phyloP scores from a whole-genome alignment of 2,329 filamentous ascomycete species.

The Clonostachys solani region DNA sequence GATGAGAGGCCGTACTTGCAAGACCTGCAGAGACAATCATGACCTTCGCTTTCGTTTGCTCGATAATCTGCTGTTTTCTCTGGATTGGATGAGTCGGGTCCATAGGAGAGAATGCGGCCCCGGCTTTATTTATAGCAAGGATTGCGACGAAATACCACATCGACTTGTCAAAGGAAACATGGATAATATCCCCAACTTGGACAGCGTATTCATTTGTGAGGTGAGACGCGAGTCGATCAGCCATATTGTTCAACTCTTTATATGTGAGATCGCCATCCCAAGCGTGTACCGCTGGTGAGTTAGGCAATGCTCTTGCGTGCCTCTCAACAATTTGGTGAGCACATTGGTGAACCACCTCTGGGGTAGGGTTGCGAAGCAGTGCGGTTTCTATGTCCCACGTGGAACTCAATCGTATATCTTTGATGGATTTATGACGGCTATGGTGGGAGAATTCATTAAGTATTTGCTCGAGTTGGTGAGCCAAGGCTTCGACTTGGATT shows the following conservation, averaged over 20 bases:
- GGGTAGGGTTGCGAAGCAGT: background rate
- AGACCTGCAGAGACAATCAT: background rate
- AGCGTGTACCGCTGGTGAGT: background rate
- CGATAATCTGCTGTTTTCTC: background rate
- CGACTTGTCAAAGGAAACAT: slow-evolving; percentile 4
- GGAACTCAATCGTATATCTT: background rate
- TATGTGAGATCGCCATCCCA: background rate
- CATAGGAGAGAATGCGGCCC: slow-evolving; percentile 1
- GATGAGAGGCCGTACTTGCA: too few species aligned
- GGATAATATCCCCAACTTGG: background rate
- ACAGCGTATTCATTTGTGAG: background rate
- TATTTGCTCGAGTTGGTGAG: slow-evolving; percentile 5
- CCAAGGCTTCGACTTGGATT: slow-evolving; percentile 5
- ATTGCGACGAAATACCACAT: slow-evolving; percentile 2
- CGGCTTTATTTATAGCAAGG: slow-evolving; percentile 3
- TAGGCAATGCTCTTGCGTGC: background rate
- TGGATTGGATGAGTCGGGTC: slow-evolving; percentile 1
- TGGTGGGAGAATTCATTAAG: too few species aligned
- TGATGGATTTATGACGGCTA: background rate
- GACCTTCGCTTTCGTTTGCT: slow-evolving; percentile 1
- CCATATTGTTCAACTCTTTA: background rate
- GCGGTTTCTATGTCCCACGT: slow-evolving; percentile 1
- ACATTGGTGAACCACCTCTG: background rate
- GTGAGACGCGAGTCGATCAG: background rate
- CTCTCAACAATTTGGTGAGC: background rate